Percentiles rank a stretch among this genome's conserved stretches.
These are phyloP conservation scores for Amphichorda felina DNA, from an alignment of 2,329 filamentous ascomycete species.

Conservation along the genomic window DNA sequence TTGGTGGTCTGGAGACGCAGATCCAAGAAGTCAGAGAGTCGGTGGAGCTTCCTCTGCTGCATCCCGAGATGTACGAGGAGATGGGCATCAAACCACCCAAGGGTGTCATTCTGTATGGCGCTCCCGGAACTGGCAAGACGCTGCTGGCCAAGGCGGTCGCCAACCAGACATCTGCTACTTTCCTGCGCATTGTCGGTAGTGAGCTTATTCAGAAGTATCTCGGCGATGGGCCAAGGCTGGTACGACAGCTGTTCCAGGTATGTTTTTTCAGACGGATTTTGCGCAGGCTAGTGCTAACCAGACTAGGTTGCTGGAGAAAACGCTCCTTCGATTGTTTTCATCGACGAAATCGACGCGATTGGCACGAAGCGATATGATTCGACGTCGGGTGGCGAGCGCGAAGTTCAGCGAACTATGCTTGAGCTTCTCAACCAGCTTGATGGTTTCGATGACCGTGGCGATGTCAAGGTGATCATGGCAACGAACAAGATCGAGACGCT, in stretches of 20 bases:
- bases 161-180: conserved; percentile 97
- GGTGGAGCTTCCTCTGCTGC: conserved; percentile 85
- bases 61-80: conserved; percentile 96
- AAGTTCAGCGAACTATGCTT: conserved; percentile 97
- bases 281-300: too few species aligned
- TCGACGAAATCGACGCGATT: conserved; percentile 98
- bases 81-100: conserved; percentile 99
- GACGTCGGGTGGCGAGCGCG: conserved; percentile 89
- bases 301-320: conserved; percentile 81
- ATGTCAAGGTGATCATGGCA: conserved; percentile 99
- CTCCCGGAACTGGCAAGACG: conserved; percentile 93
- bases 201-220: conserved; percentile 98
- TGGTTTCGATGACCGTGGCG: conserved; percentile 95
- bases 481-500: conserved; percentile 99
- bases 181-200: conserved; percentile 91
- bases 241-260: conserved; percentile 89
- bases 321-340: conserved; percentile 94
- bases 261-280: too few species aligned
- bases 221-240: conserved; percentile 86
- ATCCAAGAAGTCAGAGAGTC: conserved; percentile 98
- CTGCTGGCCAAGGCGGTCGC: conserved; percentile 92
- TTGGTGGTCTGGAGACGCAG: conserved; percentile 87
- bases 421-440: conserved; percentile 97
- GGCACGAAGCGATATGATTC: conserved; percentile 98
- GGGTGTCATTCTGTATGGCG: conserved; percentile 97